Evolutionary conservation across 345 rosid genomes (phyloP).

Genomic region (Camelina sativa): DNA sequence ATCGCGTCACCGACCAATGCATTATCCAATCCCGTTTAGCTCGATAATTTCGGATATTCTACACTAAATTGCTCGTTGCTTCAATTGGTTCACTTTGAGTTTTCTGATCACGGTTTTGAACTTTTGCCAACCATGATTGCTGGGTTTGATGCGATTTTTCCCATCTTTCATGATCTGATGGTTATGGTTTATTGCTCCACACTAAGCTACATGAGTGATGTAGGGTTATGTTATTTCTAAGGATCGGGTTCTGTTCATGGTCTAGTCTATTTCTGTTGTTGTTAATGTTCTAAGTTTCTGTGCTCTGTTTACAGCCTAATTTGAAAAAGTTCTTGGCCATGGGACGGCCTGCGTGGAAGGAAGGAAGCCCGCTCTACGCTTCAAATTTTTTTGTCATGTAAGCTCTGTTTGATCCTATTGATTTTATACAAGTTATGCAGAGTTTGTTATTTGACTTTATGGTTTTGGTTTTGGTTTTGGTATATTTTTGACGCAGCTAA

Average conservation of each 20-base stretch:
- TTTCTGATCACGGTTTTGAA: no score
- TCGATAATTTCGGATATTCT: background rate
- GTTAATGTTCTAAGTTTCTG: slow-evolving; percentile 15
- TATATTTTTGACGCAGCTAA: slow-evolving; percentile 58
- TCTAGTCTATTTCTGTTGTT: slow-evolving; percentile 8
- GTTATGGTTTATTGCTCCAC: background rate
- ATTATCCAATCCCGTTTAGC: background rate
- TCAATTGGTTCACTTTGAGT: no score
- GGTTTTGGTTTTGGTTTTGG: slow-evolving; percentile 30
- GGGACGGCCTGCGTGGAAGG: slow-evolving; percentile 98
- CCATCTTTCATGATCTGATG: slow-evolving; percentile 7
- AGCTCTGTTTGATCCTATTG: slow-evolving; percentile 30
- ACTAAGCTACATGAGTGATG: background rate
- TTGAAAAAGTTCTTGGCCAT: slow-evolving; percentile 77
- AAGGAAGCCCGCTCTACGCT: slow-evolving; percentile 90
- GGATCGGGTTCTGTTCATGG: background rate
- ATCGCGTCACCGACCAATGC: slow-evolving; percentile 7
- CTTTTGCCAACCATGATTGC: no score
- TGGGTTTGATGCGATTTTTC: background rate
- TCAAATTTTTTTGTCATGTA: slow-evolving; percentile 82
- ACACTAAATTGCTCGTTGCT: no score
- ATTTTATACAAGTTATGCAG: slow-evolving; percentile 5
- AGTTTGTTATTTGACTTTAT: slow-evolving; percentile 9
- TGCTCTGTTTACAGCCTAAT: slow-evolving; percentile 65
- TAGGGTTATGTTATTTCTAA: background rate